Percentiles rank a stretch among this genome's conserved stretches.
Evolutionary conservation across 1,139 yeast genomes (phyloP).

Genomic region (Groenewaldozyma auringiensis): DNA sequence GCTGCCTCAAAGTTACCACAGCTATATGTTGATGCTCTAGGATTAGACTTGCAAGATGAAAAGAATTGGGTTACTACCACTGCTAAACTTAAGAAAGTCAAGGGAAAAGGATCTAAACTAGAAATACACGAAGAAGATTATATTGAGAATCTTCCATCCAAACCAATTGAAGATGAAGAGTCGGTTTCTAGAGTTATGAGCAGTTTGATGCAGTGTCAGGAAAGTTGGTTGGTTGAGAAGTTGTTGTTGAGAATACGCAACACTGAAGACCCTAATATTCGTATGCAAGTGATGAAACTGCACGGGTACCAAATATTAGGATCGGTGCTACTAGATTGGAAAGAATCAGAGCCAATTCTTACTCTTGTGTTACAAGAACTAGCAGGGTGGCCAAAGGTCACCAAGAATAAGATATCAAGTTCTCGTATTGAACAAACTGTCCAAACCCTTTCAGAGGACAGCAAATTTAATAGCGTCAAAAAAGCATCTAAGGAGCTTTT

Average conservation of each 20-base stretch:
- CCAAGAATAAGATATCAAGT: slow-evolving; percentile 73
- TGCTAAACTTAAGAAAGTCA: slow-evolving; percentile 30
- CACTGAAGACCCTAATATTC: slow-evolving; percentile 49
- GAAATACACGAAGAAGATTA: slow-evolving; percentile 42
- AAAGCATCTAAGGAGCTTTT: slow-evolving; percentile 42
- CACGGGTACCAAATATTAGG: slow-evolving; percentile 86
- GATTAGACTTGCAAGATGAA: slow-evolving; percentile 53
- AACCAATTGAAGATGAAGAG: slow-evolving; percentile 40
- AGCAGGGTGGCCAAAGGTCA: slow-evolving; percentile 68
- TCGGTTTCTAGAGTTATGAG: slow-evolving; percentile 71
- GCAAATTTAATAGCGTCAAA: slow-evolving; percentile 21
- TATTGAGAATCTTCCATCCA: slow-evolving; percentile 52
- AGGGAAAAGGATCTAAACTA: slow-evolving; percentile 29
- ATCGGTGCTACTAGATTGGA: slow-evolving; percentile 43
- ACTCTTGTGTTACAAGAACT: slow-evolving; percentile 49
- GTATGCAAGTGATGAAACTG: slow-evolving; percentile 56
- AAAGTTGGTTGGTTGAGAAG: slow-evolving; percentile 54
- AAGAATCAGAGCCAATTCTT: slow-evolving; percentile 33
- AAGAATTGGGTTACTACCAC: slow-evolving; percentile 26
- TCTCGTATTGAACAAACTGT: slow-evolving; percentile 68
- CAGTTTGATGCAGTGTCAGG: slow-evolving; percentile 71
- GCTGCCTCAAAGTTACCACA: slow-evolving; percentile 80
- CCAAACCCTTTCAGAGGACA: slow-evolving; percentile 35
- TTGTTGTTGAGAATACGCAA: slow-evolving; percentile 58
- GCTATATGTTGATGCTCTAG: slow-evolving; percentile 75